Conservation (phyloP, 2,329 filamentous ascomycete species). For the Clonostachys chloroleuca region DNA sequence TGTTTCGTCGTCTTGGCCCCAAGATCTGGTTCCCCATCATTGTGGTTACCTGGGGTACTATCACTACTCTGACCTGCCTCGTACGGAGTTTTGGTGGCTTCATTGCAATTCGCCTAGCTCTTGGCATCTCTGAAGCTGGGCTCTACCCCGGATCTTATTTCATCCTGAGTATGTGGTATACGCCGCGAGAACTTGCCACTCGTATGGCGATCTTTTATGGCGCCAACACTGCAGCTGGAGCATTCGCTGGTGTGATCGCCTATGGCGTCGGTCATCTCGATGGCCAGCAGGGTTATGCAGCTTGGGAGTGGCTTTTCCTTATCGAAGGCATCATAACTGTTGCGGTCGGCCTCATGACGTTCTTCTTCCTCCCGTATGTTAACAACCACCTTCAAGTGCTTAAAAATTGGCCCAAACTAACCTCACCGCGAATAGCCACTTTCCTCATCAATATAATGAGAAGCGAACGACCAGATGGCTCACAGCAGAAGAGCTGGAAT, state of each 20-base stretch:
- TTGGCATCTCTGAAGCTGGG: constrained; percentile 13
- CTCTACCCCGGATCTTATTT: constrained; percentile 13
- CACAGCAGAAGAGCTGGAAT: constrained; percentile 3
- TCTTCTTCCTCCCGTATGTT: background rate
- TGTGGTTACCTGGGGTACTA: background rate
- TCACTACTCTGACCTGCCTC: constrained; percentile 2
- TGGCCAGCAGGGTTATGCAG: constrained; percentile 17
- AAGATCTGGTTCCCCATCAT: background rate
- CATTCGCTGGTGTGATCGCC: constrained; percentile 29
- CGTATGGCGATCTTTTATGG: constrained; percentile 17
- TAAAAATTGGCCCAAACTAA: background rate
- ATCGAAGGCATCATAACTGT: constrained; percentile 11
- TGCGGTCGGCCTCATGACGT: background rate
- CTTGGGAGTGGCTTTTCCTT: constrained; percentile 25
- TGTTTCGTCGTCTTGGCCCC: constrained; percentile 65
- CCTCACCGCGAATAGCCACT: background rate
- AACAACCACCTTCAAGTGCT: background rate
- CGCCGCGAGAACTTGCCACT: constrained; percentile 9
- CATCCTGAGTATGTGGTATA: constrained; percentile 14
- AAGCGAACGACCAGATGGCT: constrained; percentile 4
- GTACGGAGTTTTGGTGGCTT: constrained; percentile 6
- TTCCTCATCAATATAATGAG: background rate
- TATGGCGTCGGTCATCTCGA: constrained; percentile 26
- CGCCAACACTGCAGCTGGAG: constrained; percentile 23
- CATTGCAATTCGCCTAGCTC: constrained; percentile 7